Base-by-base conservation (phyloP, 257 asterid genomes). In the Ligustrum vulgare region DNA sequence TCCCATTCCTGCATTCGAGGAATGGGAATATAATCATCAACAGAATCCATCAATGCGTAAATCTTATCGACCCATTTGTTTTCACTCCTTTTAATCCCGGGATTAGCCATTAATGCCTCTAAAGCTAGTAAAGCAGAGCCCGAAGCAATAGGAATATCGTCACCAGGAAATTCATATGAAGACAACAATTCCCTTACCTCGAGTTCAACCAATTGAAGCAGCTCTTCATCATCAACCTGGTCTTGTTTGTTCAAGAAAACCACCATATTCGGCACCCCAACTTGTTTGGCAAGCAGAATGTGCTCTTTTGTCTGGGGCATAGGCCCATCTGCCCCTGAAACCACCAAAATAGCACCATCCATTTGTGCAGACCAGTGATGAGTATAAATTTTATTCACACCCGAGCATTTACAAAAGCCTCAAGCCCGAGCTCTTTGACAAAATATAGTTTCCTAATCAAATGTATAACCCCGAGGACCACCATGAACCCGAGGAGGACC, bases 251-350 rank as follows among this genome's bases (percentile, higher is more conserved):
- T 94, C 62, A 94, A 47, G 86, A 94, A 94, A 23, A 92, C 99
- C 23, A 92, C 97, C 93, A 94, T 89, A 32, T 80, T 87, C 0
- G 98, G 98, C 0, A 92, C 97, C 4, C 98, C 97, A 3, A 94
- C 98, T 71, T 94, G 98, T 4, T 92, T 92, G 0, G 98, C 98
- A 67, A 94, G 68, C 77, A 92, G 45, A 45, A 94, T 89, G 79
- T 94, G 98, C 43, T 94, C 98, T 51, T 92, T 92, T 0, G 98
- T 94, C 85, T 90, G 97, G 0, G 97, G 97, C 98, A 94, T 94
- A 15, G 97, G 98, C 2, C 98, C 97, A 66, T 94, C 98, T 18
- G 98, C 97, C 12, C 97, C 98, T 22, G 97, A 92, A 12, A 83
- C 88, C 36, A 92, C 98, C 67, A 94, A 80, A 33, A 94, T 94